Evolutionary conservation across 129 eudicot species (phyloP), one percentile per base, ranked within the genome.

Genomic region (Chrysanthemum seticuspe): DNA sequence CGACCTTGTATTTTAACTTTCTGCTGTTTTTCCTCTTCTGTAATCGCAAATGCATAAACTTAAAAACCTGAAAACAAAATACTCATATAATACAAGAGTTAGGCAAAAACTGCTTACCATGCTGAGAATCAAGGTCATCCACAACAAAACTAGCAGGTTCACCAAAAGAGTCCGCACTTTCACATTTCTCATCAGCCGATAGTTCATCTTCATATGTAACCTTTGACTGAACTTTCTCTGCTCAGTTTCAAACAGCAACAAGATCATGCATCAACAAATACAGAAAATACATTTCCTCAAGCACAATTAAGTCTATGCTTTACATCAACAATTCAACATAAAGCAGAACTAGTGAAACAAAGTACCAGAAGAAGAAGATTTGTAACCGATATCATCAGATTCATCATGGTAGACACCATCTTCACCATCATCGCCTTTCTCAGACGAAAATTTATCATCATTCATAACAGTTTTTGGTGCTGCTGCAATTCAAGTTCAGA

Each of bases 1-100:
- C 88, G 86, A 29, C 99, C 99, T 71, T 85, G 75, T 11, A 94
- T 82, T 79, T 79, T 90, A 52, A 88, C 91, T 54, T 86, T 90
- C 57, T 54, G 80, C 62, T 69, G 79, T 59, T 71, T 83, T 6
- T 76, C 79, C 60, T 57, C 83, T 55, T 34, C 84, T 66, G 81
- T 68, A 59, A 76, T 65, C 29, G 79, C 34, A 57, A 34, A 52
- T 31, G 19, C 34, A 62, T 64, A 50, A 55, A 51, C 40, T 68
- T 36, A 51, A 64, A 48, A 44, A 55, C 13, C 16, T 34, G 5
- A 58, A 27, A 68, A 69, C 48, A 70, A 53, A 74, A 31, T 40
- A 62, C 9, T 59, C 44, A 68, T 11, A 36, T 14, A 49, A 36
- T 55, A 40, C 36, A 45, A 50, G 14, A 2, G 13, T 47, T 27